Percentiles rank a stretch among this genome's conserved stretches.
phyloP scores from a whole-genome alignment of 768 basidiomycete species.

The Coprinopsis strossmayeri region DNA sequence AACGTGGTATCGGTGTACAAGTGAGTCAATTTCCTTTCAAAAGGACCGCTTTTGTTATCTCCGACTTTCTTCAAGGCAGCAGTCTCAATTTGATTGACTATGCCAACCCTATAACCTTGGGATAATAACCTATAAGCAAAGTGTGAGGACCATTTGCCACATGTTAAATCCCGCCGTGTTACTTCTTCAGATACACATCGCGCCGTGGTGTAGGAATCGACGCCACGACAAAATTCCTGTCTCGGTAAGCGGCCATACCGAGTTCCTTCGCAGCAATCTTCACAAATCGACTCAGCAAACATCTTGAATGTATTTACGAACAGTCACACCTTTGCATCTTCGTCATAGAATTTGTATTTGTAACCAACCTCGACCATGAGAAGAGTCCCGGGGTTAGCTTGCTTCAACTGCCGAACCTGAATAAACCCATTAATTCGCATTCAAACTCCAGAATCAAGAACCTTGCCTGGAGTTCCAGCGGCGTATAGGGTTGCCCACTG shows the following conservation, averaged over 20 bases:
- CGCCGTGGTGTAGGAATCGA: conserved; percentile 66
- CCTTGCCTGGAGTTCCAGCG: conserved; percentile 63
- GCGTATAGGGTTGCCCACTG: conserved; percentile 66
- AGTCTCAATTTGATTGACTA: conserved; percentile 80
- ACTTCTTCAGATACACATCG: conserved; percentile 75
- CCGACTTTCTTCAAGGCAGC: conserved; percentile 83
- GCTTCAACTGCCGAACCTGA: conserved; percentile 54
- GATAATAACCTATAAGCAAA: conserved; percentile 49
- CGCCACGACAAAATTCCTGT: conserved; percentile 70
- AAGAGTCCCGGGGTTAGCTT: conserved; percentile 54
- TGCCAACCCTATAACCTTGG: conserved; percentile 76
- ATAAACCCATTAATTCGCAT: background rate
- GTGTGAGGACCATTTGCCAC: background rate
- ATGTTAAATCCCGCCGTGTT: conserved; percentile 11
- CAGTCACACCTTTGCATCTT: conserved; percentile 67
- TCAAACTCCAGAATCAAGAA: background rate
- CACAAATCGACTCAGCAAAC: background rate
- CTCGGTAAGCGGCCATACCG: conserved; percentile 66
- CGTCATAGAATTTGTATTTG: conserved; percentile 76
- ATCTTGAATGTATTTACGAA: background rate
- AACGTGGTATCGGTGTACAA: conserved; percentile 87
- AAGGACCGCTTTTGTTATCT: conserved; percentile 67
- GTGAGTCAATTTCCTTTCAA: conserved; percentile 67
- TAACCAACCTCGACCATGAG: conserved; percentile 83
- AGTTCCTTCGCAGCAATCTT: conserved; percentile 73